Conservation (phyloP, 495 filamentous ascomycete species). For the Lineolata rhizophorae region DNA sequence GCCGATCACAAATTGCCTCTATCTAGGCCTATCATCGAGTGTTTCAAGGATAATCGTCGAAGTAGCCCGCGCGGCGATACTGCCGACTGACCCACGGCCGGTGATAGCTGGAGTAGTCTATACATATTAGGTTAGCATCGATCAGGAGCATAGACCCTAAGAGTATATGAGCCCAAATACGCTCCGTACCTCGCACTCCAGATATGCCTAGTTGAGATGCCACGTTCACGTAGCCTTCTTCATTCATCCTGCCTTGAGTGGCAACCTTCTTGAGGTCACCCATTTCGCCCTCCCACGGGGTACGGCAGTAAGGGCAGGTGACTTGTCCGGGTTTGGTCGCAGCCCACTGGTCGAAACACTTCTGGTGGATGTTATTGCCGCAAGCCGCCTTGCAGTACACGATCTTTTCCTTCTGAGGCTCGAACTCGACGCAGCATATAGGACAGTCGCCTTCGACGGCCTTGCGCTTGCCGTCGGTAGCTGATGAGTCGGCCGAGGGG, state of each 20-base stretch:
- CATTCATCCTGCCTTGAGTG: slow-evolving; percentile 18
- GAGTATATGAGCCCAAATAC: background rate
- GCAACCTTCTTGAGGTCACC: slow-evolving; percentile 22
- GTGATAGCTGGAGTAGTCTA: background rate
- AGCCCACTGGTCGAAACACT: slow-evolving; percentile 53
- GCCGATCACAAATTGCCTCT: too few relatives aligned
- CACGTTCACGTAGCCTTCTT: slow-evolving; percentile 47
- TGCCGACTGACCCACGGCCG: background rate
- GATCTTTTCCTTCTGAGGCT: slow-evolving; percentile 29
- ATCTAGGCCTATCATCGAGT: too few relatives aligned
- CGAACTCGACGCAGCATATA: slow-evolving; percentile 55
- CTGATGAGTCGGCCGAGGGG: slow-evolving; percentile 12
- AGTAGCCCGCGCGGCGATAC: background rate
- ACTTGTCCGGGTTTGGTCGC: slow-evolving; percentile 27
- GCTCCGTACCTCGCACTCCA: slow-evolving; percentile 25
- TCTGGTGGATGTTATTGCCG: slow-evolving; percentile 57
- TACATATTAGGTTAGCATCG: too few relatives aligned
- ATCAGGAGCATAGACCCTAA: background rate
- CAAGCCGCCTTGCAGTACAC: slow-evolving; percentile 55
- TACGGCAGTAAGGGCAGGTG: slow-evolving; percentile 46
- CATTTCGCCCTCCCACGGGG: slow-evolving; percentile 35
- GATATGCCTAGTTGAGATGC: slow-evolving; percentile 39
- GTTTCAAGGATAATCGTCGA: too few relatives aligned
- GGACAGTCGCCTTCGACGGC: slow-evolving; percentile 54
- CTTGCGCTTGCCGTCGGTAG: slow-evolving; percentile 29